Evolutionary conservation across 345 rosid genomes (phyloP), one percentile per base, ranked within the genome.

Genomic region (Hirschfeldia incana): DNA sequence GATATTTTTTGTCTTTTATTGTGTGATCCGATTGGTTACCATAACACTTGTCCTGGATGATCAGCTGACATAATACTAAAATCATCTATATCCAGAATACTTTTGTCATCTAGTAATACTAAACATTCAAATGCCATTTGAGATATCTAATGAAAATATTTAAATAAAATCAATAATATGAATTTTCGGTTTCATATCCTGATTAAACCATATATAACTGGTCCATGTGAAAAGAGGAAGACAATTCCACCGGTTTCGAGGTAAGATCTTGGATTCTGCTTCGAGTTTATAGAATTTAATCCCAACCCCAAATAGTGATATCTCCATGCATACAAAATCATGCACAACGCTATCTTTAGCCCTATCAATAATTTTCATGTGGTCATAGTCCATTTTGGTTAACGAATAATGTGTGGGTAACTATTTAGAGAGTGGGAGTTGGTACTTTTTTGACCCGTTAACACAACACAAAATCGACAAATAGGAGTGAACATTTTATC

Each of bases 401-500:
- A 27, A 16, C 44, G 30, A 59, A 46, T 62, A 17, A 13, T 30
- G 34, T 7, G 11, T 21, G 32, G 32, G 17, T 17, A 73, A 3
- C 59, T 42, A 72, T 42, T 27, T 59, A 39, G 15, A 28, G 60
- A 28, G 36, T 63, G 12, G 26, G 62, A 16, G 44, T 44, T 30
- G 28, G 42, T 63, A 63, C 62, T 3, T 16, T 44, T 44, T 73
- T 63, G 62, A 63, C 78, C 65, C 27, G 60, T 6, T 55, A 39
- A 67, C 49, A 67, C 44, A n/a, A n/a, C n/a, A n/a, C n/a, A n/a
- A n/a, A n/a, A n/a, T n/a, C n/a, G n/a, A n/a, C n/a, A n/a, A n/a
- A n/a, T n/a, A n/a, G n/a, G n/a, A n/a, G n/a, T n/a, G n/a, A n/a
- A n/a, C n/a, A n/a, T n/a, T n/a, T n/a, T n/a, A n/a, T n/a, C n/a